Evolutionary conservation across 805 yeast genomes (phyloP).

Genomic region (Yarrowia yakushimensis): DNA sequence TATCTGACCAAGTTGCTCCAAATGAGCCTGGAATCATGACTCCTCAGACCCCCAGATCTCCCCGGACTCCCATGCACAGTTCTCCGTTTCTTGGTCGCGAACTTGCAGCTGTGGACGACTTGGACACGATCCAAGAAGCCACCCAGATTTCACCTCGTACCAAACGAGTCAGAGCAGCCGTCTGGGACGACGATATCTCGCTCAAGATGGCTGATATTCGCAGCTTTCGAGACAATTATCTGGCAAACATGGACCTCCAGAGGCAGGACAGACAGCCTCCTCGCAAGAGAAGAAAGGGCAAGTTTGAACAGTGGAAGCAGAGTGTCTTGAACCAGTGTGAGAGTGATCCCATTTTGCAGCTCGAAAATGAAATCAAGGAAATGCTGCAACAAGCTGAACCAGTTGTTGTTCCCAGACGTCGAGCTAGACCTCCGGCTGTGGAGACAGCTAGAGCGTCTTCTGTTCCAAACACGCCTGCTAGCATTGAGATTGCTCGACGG

Average conservation of each 20-base stretch:
- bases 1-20: neutral
- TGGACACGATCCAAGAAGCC: slow-evolving; percentile 1
- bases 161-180: neutral
- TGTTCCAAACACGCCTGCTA: neutral
- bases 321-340: neutral
- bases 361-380: neutral
- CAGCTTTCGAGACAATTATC: neutral
- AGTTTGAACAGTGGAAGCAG: neutral
- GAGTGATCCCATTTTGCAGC: neutral
- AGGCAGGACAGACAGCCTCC: neutral
- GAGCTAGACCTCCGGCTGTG: neutral
- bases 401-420: neutral
- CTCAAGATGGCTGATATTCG: neutral
- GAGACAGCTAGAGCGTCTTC: neutral
- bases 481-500: neutral
- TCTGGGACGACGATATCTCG: neutral
- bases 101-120: neutral
- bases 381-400: neutral
- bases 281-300: neutral
- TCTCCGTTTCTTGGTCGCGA: neutral
- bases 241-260: neutral
- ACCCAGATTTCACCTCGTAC: neutral
- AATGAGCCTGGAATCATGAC: neutral
- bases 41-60: neutral
- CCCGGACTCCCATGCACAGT: neutral